phyloP scores from a whole-genome alignment of 176 grass and related monocot species.

The Pharus latifolius region DNA sequence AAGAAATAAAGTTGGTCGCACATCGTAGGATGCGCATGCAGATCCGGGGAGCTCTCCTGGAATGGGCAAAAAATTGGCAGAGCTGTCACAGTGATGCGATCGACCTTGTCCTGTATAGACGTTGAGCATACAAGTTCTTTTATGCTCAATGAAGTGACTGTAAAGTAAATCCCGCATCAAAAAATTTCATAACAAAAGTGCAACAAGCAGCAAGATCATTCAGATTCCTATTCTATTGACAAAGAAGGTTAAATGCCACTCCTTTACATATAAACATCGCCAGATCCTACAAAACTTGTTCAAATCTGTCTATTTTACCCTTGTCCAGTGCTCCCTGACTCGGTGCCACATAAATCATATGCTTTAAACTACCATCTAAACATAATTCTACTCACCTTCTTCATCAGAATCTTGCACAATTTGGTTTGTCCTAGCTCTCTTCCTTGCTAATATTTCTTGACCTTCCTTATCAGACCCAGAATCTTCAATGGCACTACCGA shows the following conservation, averaged over 20 bases:
- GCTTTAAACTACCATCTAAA: neutral
- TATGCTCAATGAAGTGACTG: too few species aligned
- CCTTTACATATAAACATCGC: neutral
- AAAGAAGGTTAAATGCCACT: too few species aligned
- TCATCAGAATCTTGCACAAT: constrained; percentile 68
- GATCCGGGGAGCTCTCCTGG: too few species aligned
- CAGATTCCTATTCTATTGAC: too few species aligned
- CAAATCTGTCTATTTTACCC: neutral
- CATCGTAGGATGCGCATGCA: too few species aligned
- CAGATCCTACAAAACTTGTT: neutral
- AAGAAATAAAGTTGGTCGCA: too few species aligned
- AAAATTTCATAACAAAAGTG: neutral
- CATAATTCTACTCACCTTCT: constrained; percentile 24
- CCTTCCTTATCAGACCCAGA: constrained; percentile 38
- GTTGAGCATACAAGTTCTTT: too few species aligned
- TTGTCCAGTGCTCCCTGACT: neutral
- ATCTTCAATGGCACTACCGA: constrained; percentile 24
- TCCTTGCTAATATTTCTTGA: constrained; percentile 35
- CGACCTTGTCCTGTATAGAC: too few species aligned
- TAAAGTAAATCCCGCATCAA: too few species aligned
- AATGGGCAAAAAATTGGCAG: too few species aligned
- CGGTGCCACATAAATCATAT: neutral
- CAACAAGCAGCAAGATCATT: neutral
- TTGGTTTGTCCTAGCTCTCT: constrained; percentile 49
- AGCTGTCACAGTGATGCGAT: too few species aligned